Evolutionary conservation across 2,329 filamentous ascomycete genomes (phyloP).

Genomic region (Coleophoma eucalyptorum): DNA sequence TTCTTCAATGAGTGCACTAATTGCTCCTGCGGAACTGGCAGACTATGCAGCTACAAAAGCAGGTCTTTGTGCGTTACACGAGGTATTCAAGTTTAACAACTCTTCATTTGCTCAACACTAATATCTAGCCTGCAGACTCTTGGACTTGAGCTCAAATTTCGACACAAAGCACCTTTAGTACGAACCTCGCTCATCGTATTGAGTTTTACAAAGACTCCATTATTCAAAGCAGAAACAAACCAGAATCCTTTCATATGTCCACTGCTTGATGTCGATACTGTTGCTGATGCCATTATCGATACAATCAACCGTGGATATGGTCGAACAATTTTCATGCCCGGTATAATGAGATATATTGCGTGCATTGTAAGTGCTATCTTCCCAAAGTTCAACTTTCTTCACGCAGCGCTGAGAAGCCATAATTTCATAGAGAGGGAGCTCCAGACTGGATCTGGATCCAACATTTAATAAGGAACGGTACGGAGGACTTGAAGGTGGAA

Average conservation of each 20-base stretch:
- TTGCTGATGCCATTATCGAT: conserved; percentile 19
- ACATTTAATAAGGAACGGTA: not conserved
- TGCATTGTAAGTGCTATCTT: not conserved
- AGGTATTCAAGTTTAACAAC: conserved; percentile 1
- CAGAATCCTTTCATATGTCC: conserved; percentile 19
- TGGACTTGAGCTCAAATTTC: conserved; percentile 9
- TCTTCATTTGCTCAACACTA: not conserved
- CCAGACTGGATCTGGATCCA: not conserved
- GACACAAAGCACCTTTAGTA: conserved; percentile 8
- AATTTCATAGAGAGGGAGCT: too few species aligned
- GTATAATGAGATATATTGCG: conserved; percentile 13
- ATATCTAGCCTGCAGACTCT: conserved; percentile 9
- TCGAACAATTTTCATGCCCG: conserved; percentile 14
- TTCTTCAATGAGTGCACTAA: conserved; percentile 20
- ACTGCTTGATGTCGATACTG: conserved; percentile 20
- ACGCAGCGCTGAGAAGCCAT: too few species aligned
- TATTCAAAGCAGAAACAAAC: conserved; percentile 22
- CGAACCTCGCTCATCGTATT: conserved; percentile 18
- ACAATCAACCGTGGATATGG: conserved; percentile 16
- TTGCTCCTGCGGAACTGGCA: conserved; percentile 18
- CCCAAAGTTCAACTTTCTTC: too few species aligned
- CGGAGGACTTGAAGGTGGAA: not conserved
- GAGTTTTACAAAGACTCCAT: conserved; percentile 20
- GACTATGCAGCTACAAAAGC: conserved; percentile 22
- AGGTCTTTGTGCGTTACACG: conserved; percentile 20